Base-by-base conservation (phyloP, 129 eudicot species). In the Centella asiatica region DNA sequence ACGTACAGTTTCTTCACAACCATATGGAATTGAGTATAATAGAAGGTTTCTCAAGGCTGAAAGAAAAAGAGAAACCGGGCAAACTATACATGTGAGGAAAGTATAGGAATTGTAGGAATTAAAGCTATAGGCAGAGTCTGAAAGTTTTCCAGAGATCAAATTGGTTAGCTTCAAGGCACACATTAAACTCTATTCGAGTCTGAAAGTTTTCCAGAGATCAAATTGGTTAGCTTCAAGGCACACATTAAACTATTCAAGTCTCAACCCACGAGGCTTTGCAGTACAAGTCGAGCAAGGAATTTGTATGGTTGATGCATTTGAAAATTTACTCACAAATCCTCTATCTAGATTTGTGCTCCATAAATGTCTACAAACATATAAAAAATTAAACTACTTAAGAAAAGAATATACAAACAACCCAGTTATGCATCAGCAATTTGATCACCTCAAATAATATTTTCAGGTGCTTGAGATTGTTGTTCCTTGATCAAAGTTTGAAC, bases 401-500 rank as follows among this genome's bases (percentile, higher is more conserved):
- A 12, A 42, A 12, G 1, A 5, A 42, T 42, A 42, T 12, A 42
- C 46, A 42, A 5, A 3, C 7, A 13, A 31, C 1, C 23, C 17
- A 17, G 64, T 48, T 25, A 12, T 49, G 47, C 26, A n/a, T 37
- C 40, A 18, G 7, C 40, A 44, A 45, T 28, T 23, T 20, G 60
- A 73, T 61, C 57, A 71, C 74, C 83, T 71, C 57, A 80, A 60
- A 66, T 79, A 26, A 22, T 46, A 42, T 50, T 31, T 73, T 67
- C 73, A 36, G 69, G 63, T 48, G 69, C 36, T 70, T 86, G 76
- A 18, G 58, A 76, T 44, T 77, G 83, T 48, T 74, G 76, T 66
- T 79, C 77, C 69, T 77, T 79, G 50, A 88, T 79, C 69, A 88
- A 62, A 18, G 72, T 66, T 40, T 80, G 78, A 63, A 89, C 83